Base-by-base conservation (phyloP, 1,139 yeast species). In the Debaryomycetaceae sp. region DNA sequence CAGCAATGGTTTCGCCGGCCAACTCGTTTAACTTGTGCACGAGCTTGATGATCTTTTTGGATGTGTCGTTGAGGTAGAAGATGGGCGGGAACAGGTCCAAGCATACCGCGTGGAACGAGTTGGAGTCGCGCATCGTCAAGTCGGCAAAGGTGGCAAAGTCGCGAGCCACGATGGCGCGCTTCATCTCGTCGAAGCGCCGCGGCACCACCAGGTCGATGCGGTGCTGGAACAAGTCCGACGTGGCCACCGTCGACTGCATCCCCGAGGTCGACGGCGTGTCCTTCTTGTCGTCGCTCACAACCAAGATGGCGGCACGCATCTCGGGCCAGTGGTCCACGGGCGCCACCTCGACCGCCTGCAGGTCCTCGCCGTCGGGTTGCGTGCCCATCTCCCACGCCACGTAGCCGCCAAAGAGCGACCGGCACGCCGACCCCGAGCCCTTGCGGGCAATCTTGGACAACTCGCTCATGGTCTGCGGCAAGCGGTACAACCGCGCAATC, bases 361-460 rank as follows among this genome's bases (percentile, higher is more conserved):
- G 88, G 58, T 91, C 98, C 30, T 74, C 67, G 6, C 98, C 98
- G 48, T 86, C 81, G 1, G 44, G 61, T 36, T 52, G 42, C 2
- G 47, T 43, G 34, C 99, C 99, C 96, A 88, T 89, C 58, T 91
- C 96, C 99, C 99, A 91, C 4, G 97, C 97, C 11, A 91, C 98
- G 53, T 79, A 91, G 5, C 99, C 99, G 29, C 98, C 98, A 58
- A 85, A 86, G 37, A 91, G 67, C 9, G 97, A 91, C 56, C 99
- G 75, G 59, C 98, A 91, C 7, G 98, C 98, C 10, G 96, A 86
- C 2, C 98, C 99, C 11, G 96, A 86, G 14, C 99, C 99, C 59
- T 88, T 91, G 59, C 99, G 79, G 11, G 99, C 98, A 48, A 91
- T 81, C 49, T 82, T 83, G 40, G 96, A 84, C 41, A 93, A 72